phyloP scores from a whole-genome alignment of 2,329 filamentous ascomycete species.

The Colletotrichum orbiculare region DNA sequence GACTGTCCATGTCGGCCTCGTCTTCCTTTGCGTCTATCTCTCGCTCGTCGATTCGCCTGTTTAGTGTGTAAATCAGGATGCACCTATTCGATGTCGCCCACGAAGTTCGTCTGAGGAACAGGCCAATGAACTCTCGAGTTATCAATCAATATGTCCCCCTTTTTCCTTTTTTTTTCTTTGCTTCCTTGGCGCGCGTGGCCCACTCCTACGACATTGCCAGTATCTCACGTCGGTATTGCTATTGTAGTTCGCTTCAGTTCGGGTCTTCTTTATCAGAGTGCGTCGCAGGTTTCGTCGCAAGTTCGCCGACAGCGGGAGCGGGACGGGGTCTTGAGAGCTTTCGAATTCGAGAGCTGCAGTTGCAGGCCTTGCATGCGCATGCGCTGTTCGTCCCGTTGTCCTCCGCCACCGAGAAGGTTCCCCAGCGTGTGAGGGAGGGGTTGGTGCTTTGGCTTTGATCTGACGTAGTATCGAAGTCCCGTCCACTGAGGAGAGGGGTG shows the following conservation, averaged over 20 bases:
- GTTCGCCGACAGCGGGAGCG: neutral
- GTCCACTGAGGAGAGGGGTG: slow-evolving; percentile 19
- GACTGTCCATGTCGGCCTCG: slow-evolving; percentile 29
- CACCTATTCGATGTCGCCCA: neutral
- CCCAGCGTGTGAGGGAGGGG: slow-evolving; percentile 22
- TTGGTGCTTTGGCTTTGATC: slow-evolving; percentile 14
- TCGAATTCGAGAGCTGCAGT: neutral
- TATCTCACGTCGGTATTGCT: slow-evolving; percentile 11
- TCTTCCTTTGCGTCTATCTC: slow-evolving; percentile 9
- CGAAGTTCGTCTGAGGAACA: neutral
- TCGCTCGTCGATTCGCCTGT: neutral
- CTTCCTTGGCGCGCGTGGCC: slow-evolving; percentile 30
- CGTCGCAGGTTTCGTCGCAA: slow-evolving; percentile 26
- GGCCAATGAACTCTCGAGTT: slow-evolving; percentile 2
- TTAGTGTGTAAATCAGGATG: slow-evolving; percentile 1
- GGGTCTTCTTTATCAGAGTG: neutral
- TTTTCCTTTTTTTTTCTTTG: slow-evolving; percentile 7
- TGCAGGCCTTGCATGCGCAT: slow-evolving; percentile 5
- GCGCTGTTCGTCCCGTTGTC: neutral
- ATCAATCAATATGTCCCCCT: neutral
- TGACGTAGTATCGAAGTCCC: slow-evolving; percentile 27
- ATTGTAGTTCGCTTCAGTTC: slow-evolving; percentile 6
- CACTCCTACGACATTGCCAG: slow-evolving; percentile 33
- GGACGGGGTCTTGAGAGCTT: neutral
- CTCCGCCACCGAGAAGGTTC: neutral